Conservation (phyloP, 306 rosid species). For the Styphnolobium japonicum region DNA sequence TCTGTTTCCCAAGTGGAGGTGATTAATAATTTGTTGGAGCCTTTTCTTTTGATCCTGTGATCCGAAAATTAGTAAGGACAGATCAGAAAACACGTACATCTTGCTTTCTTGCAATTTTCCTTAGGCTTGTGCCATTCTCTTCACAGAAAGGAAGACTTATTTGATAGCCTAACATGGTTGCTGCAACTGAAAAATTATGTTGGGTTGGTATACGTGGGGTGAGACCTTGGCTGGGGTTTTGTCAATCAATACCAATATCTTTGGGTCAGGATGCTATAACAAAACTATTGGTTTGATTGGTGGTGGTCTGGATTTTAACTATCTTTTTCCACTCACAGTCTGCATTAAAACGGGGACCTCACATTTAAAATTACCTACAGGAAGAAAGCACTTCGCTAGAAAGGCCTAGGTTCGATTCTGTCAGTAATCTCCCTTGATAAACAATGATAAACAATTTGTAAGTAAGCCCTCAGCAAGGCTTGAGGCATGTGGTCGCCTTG, state of each 20-base stretch:
- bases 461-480: too few species aligned
- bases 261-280: not conserved
- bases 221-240: not conserved
- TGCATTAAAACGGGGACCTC: not conserved
- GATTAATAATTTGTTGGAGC: not conserved
- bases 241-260: not conserved
- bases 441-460: too few species aligned
- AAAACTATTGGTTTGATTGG: not conserved
- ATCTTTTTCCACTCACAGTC: not conserved
- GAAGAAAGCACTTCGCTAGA: too few species aligned
- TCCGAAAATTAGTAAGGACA: not conserved
- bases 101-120: slow-evolving; percentile 8
- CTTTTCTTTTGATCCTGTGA: not conserved
- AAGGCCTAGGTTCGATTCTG: too few species aligned
- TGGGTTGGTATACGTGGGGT: not conserved
- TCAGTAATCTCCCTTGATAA: too few species aligned
- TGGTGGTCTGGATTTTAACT: not conserved
- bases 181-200: not conserved
- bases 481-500: too few species aligned
- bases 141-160: not conserved
- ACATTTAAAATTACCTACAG: not conserved
- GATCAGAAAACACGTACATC: not conserved
- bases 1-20: not conserved
- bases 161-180: not conserved
- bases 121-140: not conserved